Evolutionary conservation across 2,329 filamentous ascomycete genomes (phyloP).

Genomic region (Cercospora brassicicola): DNA sequence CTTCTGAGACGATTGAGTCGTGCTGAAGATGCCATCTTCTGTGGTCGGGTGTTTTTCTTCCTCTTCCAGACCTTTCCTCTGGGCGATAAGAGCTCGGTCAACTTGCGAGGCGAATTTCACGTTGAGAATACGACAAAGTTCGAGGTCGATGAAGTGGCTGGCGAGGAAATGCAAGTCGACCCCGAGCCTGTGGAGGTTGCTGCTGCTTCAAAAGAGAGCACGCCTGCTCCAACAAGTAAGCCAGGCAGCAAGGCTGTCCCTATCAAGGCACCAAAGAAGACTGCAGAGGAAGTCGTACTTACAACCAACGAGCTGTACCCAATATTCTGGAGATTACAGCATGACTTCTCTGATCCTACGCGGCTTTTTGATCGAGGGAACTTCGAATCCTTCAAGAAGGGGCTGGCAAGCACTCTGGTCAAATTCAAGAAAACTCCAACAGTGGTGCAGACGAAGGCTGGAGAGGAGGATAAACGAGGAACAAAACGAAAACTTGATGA

Average conservation of each 20-base stretch:
- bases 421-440: slow-evolving; percentile 72
- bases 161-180: slow-evolving; percentile 67
- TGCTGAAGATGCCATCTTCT: slow-evolving; percentile 95
- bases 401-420: slow-evolving; percentile 62
- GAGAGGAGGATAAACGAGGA: slow-evolving; percentile 62
- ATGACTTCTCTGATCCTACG: slow-evolving; percentile 87
- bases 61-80: slow-evolving; percentile 97
- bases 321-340: slow-evolving; percentile 89
- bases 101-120: slow-evolving; percentile 92
- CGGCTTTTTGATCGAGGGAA: slow-evolving; percentile 70
- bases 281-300: slow-evolving; percentile 51
- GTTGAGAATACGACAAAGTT: slow-evolving; percentile 89
- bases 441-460: slow-evolving; percentile 68
- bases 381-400: slow-evolving; percentile 65
- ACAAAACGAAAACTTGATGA: slow-evolving; percentile 64
- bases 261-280: slow-evolving; percentile 30
- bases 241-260: slow-evolving; percentile 32
- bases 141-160: slow-evolving; percentile 53
- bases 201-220: slow-evolving; percentile 24
- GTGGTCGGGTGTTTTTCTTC: slow-evolving; percentile 96
- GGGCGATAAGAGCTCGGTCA: slow-evolving; percentile 95
- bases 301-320: slow-evolving; percentile 78
- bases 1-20: slow-evolving; percentile 89
- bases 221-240: slow-evolving; percentile 27
- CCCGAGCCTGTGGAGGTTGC: slow-evolving; percentile 19